phyloP scores from a whole-genome alignment of 164 flowering plant species.

The Stephania yunnanensis region DNA sequence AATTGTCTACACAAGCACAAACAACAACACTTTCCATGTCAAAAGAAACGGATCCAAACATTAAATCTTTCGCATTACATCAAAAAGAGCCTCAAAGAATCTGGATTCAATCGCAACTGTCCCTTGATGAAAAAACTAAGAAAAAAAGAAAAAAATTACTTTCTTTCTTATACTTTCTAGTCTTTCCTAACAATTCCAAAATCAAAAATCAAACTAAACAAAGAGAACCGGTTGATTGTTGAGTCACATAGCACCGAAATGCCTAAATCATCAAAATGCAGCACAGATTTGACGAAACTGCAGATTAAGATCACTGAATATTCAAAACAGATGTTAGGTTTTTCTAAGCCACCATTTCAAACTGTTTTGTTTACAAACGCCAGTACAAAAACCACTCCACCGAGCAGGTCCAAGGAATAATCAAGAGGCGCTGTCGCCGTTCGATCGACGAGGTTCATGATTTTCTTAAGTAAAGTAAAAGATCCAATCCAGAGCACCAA shows the following conservation, averaged over 20 bases:
- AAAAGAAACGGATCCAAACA: background rate
- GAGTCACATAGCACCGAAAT: background rate
- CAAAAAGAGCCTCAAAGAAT: background rate
- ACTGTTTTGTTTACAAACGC: too few species aligned
- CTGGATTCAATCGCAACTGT: background rate
- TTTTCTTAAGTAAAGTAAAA: too few species aligned
- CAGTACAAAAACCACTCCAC: background rate
- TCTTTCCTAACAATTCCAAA: background rate
- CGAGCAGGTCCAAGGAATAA: background rate
- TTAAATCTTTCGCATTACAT: background rate
- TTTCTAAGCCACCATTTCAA: too few species aligned
- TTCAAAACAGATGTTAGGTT: too few species aligned
- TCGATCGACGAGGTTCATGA: too few species aligned
- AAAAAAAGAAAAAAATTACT: too few species aligned
- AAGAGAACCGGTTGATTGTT: background rate
- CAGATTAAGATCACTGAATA: background rate
- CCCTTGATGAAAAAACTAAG: background rate
- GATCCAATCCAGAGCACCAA: too few species aligned
- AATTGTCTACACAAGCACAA: conserved; percentile 37
- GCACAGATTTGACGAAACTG: background rate
- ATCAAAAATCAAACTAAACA: too few species aligned
- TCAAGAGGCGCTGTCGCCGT: background rate
- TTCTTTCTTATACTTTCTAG: background rate
- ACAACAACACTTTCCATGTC: background rate
- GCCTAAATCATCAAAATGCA: background rate